Base-by-base conservation (phyloP, 441 rosid genomes). In the Adansonia gregorii region DNA sequence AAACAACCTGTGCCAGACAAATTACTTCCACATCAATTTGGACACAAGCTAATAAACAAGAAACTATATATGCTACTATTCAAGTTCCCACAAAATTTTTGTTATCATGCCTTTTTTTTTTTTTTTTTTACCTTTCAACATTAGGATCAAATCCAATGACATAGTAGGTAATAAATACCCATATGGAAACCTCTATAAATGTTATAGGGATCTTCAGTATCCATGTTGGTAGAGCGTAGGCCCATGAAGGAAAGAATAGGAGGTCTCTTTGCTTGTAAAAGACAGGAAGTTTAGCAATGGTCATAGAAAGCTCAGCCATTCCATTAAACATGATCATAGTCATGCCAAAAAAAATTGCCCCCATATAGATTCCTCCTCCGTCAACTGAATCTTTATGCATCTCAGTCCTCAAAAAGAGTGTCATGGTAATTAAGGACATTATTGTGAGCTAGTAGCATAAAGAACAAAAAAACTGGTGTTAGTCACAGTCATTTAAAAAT, bases 261-360 rank as follows among this genome's bases (percentile, higher is more conserved):
- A 89, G 82, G 71, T 86, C 90, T 5, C 99, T 88, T 83, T 96
- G 99, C 89, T 94, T 95, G 89, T 86, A 95, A 78, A 95, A 94
- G 79, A 95, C 92, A 6, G 97, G 97, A 82, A 95, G 99, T 79
- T 94, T 92, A 68, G 78, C 85, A 59, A 95, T 89, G 59, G 97
- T 87, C 95, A 95, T 85, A 2, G 93, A 82, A 12, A 95, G 82
- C 84, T 92, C 97, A 8, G 91, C 60, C 79, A 88, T 79, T 0
- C 97, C 97, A 14, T 92, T 89, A 73, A 91, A 94, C 84, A 92
- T 85, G 68, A 88, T 19, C 73, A 80, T 80, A 56, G 83, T 58
- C 19, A 90, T 1, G 2, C 76, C 72, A 56, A 89, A 86, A 85
- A 86, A 95, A 71, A 89, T 72, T 43, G 93, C 94, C 12, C 99